Base-by-base conservation (phyloP, 2,329 filamentous ascomycete species). In the Chrysosporium keratinophilum region DNA sequence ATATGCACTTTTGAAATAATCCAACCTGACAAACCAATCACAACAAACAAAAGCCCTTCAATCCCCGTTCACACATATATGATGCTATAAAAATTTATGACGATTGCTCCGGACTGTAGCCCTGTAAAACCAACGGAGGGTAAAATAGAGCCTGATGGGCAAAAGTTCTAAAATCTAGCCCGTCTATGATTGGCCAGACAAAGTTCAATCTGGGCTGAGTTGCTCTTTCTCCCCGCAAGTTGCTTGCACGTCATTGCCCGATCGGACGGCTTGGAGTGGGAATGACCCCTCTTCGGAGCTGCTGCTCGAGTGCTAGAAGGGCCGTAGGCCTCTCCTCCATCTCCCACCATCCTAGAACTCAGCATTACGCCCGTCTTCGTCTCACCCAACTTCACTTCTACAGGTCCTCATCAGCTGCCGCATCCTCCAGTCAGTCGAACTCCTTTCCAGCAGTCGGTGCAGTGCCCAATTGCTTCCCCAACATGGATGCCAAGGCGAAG, bases 401-500 rank as follows among this genome's bases (percentile, higher is more conserved):
- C 20, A 31, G 44, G 12, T 50, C 37, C 14, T 56, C 37, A 37
- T 46, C 53, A 23, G 17, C 31, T 20, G n/a, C 47, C 31, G 40
- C 50, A 20, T 47, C 50, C 6, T 51, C 34, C 28, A 40, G 12
- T 12, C 37, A 39, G 40, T 48, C 44, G 19, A 47, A 35, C 39
- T 31, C 50, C 35, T n/a, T 23, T 40, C 48, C 40, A 19, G 40
- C 17, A 43, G 17, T 45, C 34, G 54, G 47, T n/a, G 40, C 31
- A 39, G 40, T 35, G 19, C 47, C 43, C 40, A 49, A 31, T 58
- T 57, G 54, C 43, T 52, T 50, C 56, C 56, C 41, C 40, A 63
- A 42, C 49, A 73, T 74, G 71, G 69, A 74, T 61, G 63, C 64
- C 45, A 67, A 65, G 48, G 64, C 66, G 43, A 72, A 69, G 56